Evolutionary conservation across 1,284 basidiomycete species (phyloP).

Genomic region (Ustilago trichophora): DNA sequence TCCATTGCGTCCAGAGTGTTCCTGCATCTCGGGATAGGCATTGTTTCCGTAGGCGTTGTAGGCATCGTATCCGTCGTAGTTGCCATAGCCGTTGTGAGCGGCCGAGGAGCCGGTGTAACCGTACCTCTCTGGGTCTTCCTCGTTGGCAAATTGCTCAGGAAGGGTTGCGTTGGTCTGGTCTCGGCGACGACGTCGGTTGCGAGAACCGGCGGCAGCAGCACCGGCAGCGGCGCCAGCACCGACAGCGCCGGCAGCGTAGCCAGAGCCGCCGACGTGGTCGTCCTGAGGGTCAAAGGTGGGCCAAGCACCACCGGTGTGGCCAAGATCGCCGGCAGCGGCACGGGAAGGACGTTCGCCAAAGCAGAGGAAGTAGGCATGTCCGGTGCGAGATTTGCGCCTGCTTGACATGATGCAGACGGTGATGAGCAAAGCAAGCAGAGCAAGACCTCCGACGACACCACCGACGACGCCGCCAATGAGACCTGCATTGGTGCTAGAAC

Average conservation of each 20-base stretch:
- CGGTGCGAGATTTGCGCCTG: conserved; percentile 49
- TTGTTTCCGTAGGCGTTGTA: conserved; percentile 20
- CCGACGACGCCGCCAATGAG: conserved; percentile 59
- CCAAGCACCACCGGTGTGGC: conserved; percentile 48
- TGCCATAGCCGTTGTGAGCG: conserved; percentile 23
- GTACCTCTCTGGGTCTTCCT: conserved; percentile 43
- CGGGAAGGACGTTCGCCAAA: conserved; percentile 45
- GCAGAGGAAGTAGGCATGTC: conserved; percentile 57
- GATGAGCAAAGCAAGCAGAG: conserved; percentile 42
- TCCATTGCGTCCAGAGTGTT: conserved; percentile 9
- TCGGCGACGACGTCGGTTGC: conserved; percentile 17
- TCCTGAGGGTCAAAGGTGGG: conserved; percentile 53
- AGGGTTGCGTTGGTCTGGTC: conserved; percentile 41
- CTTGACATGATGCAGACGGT: conserved; percentile 32
- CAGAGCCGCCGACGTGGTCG: conserved; percentile 12
- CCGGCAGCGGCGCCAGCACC: conserved; percentile 24
- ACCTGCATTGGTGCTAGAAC: conserved; percentile 47
- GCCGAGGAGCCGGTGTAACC: conserved; percentile 20
- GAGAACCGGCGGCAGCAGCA: conserved; percentile 23
- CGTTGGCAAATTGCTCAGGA: conserved; percentile 42
- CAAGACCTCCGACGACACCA: conserved; percentile 55
- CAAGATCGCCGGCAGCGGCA: conserved; percentile 25
- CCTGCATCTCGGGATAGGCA: conserved; percentile 38
- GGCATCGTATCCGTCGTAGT: conserved; percentile 25
- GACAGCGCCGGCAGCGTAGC: conserved; percentile 21